Percentiles rank a stretch among this genome's conserved stretches.
Evolutionary conservation across 2,329 filamentous ascomycete genomes (phyloP).

Genomic region (Ceratocystis variospora): DNA sequence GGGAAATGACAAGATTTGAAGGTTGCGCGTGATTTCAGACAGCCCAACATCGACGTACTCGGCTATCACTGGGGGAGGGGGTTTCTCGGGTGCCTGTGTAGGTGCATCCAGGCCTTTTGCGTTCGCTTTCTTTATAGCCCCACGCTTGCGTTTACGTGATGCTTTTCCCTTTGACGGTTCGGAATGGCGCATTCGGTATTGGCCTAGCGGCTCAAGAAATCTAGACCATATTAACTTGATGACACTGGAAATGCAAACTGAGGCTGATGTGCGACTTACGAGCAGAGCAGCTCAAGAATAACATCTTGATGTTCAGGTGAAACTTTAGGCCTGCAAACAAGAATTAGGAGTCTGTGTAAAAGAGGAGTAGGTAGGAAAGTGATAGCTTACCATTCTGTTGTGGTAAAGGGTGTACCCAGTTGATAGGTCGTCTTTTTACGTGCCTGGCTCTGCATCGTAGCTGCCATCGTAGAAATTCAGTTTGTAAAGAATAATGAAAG

Average conservation of each 20-base stretch:
- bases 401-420: constrained; percentile 51
- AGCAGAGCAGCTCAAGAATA: constrained; percentile 53
- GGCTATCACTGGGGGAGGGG: constrained; percentile 37
- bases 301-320: constrained; percentile 44
- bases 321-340: constrained; percentile 44
- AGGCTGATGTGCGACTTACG: constrained; percentile 31
- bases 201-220: constrained; percentile 48
- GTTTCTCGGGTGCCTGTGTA: not conserved
- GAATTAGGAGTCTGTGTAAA: not conserved
- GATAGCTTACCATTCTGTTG: constrained; percentile 41
- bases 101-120: constrained; percentile 17
- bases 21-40: constrained; percentile 45
- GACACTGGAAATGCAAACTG: not conserved
- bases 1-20: constrained; percentile 34
- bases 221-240: constrained; percentile 28
- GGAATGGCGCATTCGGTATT: constrained; percentile 41
- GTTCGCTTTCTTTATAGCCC: constrained; percentile 22
- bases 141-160: constrained; percentile 39
- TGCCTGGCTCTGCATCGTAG: constrained; percentile 5
- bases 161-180: constrained; percentile 49
- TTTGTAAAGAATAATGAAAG: not conserved
- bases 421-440: constrained; percentile 49
- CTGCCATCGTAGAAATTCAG: not conserved
- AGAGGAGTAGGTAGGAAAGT: not conserved
- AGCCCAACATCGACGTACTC: constrained; percentile 50